These are phyloP conservation scores for Flaveria trinervia DNA, from an alignment of 129 eudicot genomes.

Conservation along the genomic window DNA sequence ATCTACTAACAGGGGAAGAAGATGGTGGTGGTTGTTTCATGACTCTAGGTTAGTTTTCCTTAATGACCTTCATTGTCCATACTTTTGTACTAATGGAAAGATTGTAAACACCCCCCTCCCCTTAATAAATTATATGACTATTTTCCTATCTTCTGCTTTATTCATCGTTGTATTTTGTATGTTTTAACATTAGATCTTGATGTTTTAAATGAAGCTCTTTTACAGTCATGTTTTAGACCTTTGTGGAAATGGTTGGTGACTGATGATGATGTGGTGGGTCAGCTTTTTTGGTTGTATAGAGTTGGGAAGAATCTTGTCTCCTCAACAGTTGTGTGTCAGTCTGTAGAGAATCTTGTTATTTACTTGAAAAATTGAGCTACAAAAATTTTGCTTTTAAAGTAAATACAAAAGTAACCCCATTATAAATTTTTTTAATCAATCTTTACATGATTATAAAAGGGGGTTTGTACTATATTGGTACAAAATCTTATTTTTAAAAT, in stretches of 20 bases:
- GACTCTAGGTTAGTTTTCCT: constrained; percentile 28
- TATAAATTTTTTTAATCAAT: not conserved
- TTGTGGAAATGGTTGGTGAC: constrained; percentile 29
- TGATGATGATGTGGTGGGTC: constrained; percentile 29
- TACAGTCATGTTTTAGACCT: constrained; percentile 27
- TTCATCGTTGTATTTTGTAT: constrained; percentile 21
- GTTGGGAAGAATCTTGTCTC: constrained; percentile 34
- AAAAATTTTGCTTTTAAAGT: not conserved
- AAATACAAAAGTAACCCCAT: not conserved
- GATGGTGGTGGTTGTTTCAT: constrained; percentile 38
- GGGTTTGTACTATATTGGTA: not conserved
- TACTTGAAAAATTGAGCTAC: not conserved
- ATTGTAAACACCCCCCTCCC: constrained; percentile 39
- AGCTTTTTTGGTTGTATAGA: constrained; percentile 26
- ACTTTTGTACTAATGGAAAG: constrained; percentile 44
- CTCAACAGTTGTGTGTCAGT: constrained; percentile 30
- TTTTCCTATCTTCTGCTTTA: constrained; percentile 3
- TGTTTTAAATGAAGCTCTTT: constrained; percentile 13
- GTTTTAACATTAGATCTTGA: constrained; percentile 4
- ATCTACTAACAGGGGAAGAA: constrained; percentile 44
- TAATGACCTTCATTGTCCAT: constrained; percentile 41
- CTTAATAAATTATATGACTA: constrained; percentile 19
- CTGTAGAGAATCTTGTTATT: constrained; percentile 21
- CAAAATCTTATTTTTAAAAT: not conserved
- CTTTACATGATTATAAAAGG: not conserved